Percentiles rank a stretch among this genome's conserved stretches.
Evolutionary conservation across 2,329 filamentous ascomycete genomes (phyloP).

Genomic region (Chrysoporthe austroafricana): DNA sequence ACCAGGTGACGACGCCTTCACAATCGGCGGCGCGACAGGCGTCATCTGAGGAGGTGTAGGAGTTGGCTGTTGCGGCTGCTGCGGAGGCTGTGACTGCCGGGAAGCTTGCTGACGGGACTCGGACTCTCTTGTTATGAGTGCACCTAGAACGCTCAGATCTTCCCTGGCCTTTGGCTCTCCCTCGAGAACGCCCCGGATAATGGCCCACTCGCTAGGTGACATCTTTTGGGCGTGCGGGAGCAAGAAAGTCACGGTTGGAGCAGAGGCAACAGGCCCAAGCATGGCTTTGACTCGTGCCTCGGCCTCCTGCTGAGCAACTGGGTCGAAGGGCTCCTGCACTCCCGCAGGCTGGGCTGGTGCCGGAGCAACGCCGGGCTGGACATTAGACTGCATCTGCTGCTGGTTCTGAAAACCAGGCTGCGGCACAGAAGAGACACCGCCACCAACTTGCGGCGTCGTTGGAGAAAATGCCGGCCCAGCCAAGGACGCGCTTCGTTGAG

Average conservation of each 20-base stretch:
- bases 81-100: slow-evolving; percentile 14
- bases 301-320: slow-evolving; percentile 41
- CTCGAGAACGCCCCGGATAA: slow-evolving; percentile 71
- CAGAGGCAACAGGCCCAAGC: slow-evolving; percentile 64
- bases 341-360: slow-evolving; percentile 34
- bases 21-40: neutral
- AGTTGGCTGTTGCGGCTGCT: slow-evolving; percentile 18
- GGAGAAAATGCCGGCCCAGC: slow-evolving; percentile 60
- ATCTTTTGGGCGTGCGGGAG: slow-evolving; percentile 71
- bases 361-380: slow-evolving; percentile 3
- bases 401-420: slow-evolving; percentile 31
- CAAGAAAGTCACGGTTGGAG: slow-evolving; percentile 70
- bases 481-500: slow-evolving; percentile 51
- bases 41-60: slow-evolving; percentile 5
- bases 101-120: slow-evolving; percentile 21
- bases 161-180: slow-evolving; percentile 67
- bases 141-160: slow-evolving; percentile 61
- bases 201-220: slow-evolving; percentile 72
- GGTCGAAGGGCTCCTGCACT: slow-evolving; percentile 27
- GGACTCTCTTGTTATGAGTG: slow-evolving; percentile 56
- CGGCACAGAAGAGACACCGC: slow-evolving; percentile 35
- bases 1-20: slow-evolving; percentile 1
- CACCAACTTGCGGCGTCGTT: slow-evolving; percentile 46
- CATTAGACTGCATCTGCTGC: slow-evolving; percentile 26
- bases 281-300: slow-evolving; percentile 61